Percentiles rank a stretch among this genome's conserved stretches.
phyloP scores from a whole-genome alignment of 495 filamentous ascomycete species.

The Lepraria neglecta region DNA sequence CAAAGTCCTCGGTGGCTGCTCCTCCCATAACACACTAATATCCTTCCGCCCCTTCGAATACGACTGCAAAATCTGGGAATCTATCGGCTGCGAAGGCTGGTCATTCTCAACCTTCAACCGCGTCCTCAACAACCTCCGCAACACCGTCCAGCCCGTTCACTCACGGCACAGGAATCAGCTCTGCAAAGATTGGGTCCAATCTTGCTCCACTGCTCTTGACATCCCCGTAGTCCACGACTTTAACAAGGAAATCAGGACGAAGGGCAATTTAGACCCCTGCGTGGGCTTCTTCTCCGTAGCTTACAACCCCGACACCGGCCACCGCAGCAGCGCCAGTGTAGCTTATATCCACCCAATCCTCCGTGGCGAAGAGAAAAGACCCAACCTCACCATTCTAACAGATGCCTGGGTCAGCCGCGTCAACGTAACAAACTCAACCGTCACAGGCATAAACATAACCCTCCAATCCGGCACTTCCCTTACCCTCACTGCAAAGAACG shows the following conservation, averaged over 20 bases:
- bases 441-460: conserved; percentile 60
- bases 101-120: conserved; percentile 70
- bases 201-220: conserved; percentile 63
- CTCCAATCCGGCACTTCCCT: conserved; percentile 58
- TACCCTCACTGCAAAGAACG: conserved; percentile 53
- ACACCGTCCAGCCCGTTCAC: conserved; percentile 75
- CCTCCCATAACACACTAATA: conserved; percentile 80
- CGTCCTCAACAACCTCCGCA: conserved; percentile 66
- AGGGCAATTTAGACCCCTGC: conserved; percentile 60
- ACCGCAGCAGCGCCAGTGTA: conserved; percentile 70
- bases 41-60: conserved; percentile 78
- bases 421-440: conserved; percentile 55
- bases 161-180: conserved; percentile 71
- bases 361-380: conserved; percentile 63
- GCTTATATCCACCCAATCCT: conserved; percentile 85
- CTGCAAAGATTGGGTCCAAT: conserved; percentile 74
- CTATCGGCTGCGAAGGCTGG: conserved; percentile 69
- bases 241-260: conserved; percentile 65
- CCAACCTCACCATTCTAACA: conserved; percentile 73
- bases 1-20: conserved; percentile 80
- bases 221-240: conserved; percentile 75
- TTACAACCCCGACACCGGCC: conserved; percentile 75
- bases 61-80: conserved; percentile 67
- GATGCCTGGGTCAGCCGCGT: conserved; percentile 73
- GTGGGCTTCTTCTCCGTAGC: conserved; percentile 80